These are phyloP conservation scores for Wickerhamiella parazyma DNA, from an alignment of 805 yeast genomes.

Conservation along the genomic window DNA sequence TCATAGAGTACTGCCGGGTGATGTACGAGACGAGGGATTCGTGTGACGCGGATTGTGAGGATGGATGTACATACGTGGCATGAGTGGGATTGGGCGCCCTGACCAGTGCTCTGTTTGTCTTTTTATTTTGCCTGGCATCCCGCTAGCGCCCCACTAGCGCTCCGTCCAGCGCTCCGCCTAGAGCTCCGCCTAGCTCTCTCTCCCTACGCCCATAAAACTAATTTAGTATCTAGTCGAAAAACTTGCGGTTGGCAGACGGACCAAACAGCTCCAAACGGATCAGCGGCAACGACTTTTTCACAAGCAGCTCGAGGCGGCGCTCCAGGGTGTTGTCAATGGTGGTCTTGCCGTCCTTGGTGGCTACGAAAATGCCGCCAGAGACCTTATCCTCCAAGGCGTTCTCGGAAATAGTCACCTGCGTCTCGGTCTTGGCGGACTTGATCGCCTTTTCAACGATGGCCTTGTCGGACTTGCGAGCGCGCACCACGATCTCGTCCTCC, in stretches of 20 bases:
- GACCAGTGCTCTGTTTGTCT: neutral
- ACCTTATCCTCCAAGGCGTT: conserved; percentile 44
- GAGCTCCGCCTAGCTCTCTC: too few species aligned
- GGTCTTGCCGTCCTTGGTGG: conserved; percentile 64
- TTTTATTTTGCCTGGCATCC: too few species aligned
- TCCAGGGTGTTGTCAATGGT: conserved; percentile 87
- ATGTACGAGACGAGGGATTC: neutral
- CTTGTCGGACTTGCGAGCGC: conserved; percentile 54
- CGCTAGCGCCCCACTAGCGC: too few species aligned
- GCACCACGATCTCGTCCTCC: conserved; percentile 53
- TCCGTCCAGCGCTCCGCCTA: too few species aligned
- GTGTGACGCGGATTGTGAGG: neutral
- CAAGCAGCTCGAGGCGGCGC: conserved; percentile 75
- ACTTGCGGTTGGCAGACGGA: conserved; percentile 68
- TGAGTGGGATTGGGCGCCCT: too few species aligned
- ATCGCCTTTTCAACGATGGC: conserved; percentile 42
- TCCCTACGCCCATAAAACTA: neutral
- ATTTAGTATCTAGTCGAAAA: conserved; percentile 47
- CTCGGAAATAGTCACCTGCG: conserved; percentile 45
- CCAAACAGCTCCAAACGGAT: conserved; percentile 73
- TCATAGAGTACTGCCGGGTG: neutral
- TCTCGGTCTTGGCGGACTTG: conserved; percentile 42
- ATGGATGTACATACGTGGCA: neutral
- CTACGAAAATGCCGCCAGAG: conserved; percentile 76
- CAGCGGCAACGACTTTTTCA: conserved; percentile 81